These are phyloP conservation scores for Mediolabrus comicus DNA, from an alignment of 108 stramenopile species.

Conservation along the genomic window DNA sequence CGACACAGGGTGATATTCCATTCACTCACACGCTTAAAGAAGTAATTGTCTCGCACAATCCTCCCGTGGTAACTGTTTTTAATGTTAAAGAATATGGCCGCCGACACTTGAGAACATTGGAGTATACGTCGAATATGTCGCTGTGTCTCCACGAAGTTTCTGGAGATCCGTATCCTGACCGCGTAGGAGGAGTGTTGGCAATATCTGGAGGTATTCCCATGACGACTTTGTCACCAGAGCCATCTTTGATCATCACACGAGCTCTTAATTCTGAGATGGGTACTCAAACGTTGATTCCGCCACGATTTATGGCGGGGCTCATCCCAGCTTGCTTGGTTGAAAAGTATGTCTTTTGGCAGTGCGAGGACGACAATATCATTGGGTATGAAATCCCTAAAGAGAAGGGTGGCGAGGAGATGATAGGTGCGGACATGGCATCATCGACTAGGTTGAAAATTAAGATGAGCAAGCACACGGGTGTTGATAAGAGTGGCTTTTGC, in stretches of 20 bases:
- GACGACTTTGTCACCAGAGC: conserved; percentile 73
- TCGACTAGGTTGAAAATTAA: conserved; percentile 76
- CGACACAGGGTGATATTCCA: conserved; percentile 37
- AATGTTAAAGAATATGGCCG: conserved; percentile 96
- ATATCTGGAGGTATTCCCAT: conserved; percentile 90
- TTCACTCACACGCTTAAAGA: conserved; percentile 92
- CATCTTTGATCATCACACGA: conserved; percentile 85
- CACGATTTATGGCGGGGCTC: conserved; percentile 87
- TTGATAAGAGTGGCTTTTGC: conserved; percentile 90
- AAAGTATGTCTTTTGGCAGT: conserved; percentile 96
- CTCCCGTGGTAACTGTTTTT: conserved; percentile 91
- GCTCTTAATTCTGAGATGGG: conserved; percentile 84
- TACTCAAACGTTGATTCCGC: conserved; percentile 83
- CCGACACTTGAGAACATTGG: conserved; percentile 90
- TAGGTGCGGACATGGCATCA: conserved; percentile 45
- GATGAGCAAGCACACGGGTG: conserved; percentile 62
- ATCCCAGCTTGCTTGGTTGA: conserved; percentile 93
- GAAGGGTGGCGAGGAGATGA: conserved; percentile 55
- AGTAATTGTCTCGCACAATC: conserved; percentile 92
- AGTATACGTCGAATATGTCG: conserved; percentile 91
- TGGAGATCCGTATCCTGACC: conserved; percentile 90
- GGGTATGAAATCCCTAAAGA: conserved; percentile 77
- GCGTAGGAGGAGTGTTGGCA: conserved; percentile 81
- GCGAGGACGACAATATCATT: conserved; percentile 87
- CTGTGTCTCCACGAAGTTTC: conserved; percentile 89